Evolutionary conservation across 2,329 filamentous ascomycete genomes (phyloP).

Genomic region (Nannizziopsis arthrosporioides): DNA sequence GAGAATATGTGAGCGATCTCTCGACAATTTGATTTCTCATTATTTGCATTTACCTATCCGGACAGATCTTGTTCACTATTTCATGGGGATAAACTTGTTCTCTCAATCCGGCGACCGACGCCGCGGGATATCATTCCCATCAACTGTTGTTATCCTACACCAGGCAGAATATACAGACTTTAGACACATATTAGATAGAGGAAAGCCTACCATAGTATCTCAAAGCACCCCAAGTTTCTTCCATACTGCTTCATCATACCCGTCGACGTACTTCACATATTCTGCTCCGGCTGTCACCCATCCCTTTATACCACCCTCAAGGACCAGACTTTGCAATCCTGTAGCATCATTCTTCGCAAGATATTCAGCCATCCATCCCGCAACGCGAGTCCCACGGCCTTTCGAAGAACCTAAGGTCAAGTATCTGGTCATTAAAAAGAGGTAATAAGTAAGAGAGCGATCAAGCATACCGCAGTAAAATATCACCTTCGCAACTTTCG

Average conservation of each 20-base stretch:
- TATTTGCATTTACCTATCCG: neutral
- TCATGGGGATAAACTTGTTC: neutral
- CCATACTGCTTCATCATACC: slow-evolving; percentile 23
- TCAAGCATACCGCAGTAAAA: slow-evolving; percentile 33
- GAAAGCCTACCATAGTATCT: neutral
- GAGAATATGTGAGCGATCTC: slow-evolving; percentile 36
- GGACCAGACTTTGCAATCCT: slow-evolving; percentile 33
- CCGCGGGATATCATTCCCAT: neutral
- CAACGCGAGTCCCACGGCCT: slow-evolving; percentile 45
- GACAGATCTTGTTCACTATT: neutral
- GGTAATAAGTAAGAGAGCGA: neutral
- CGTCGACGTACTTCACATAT: slow-evolving; percentile 40
- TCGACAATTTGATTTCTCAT: neutral
- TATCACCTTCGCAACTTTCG: slow-evolving; percentile 25
- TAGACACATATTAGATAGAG: neutral
- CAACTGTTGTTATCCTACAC: neutral
- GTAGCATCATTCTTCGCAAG: slow-evolving; percentile 28
- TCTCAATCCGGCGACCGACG: neutral
- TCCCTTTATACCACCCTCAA: slow-evolving; percentile 44
- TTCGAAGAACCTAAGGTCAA: slow-evolving; percentile 39
- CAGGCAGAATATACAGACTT: no score
- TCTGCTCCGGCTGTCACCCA: slow-evolving; percentile 42
- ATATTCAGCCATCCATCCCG: slow-evolving; percentile 46
- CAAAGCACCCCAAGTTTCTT: slow-evolving; percentile 7
- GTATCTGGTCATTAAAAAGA: neutral